Percentiles rank a stretch among this genome's conserved stretches.
Conservation (phyloP, 495 filamentous ascomycete genomes). For the Penicillium samsonianum region DNA sequence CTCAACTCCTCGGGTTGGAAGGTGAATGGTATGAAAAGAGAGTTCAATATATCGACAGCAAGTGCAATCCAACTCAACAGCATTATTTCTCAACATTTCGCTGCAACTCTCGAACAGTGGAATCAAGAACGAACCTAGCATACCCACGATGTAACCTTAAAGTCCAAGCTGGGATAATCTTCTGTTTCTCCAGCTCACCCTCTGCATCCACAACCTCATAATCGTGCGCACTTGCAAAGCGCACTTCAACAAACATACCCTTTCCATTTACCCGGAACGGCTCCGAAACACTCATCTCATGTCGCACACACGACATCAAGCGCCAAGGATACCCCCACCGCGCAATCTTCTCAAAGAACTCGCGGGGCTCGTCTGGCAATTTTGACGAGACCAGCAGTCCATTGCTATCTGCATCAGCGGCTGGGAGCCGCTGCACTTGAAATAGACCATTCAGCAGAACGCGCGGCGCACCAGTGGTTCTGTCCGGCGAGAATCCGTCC, state of each 20-base stretch:
- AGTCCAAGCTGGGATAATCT: conserved; percentile 32
- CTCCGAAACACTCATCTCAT: conserved; percentile 38
- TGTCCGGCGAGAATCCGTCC: conserved; percentile 13
- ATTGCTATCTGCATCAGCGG: conserved; percentile 12
- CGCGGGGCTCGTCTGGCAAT: conserved; percentile 23
- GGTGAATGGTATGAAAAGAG: neutral
- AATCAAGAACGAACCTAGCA: conserved; percentile 31
- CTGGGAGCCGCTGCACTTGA: conserved; percentile 20
- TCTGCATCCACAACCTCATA: conserved; percentile 33
- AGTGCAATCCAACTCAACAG: neutral
- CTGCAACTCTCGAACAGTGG: conserved; percentile 24
- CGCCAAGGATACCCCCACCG: conserved; percentile 41
- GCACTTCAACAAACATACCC: conserved; percentile 29
- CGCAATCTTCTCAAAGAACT: conserved; percentile 35
- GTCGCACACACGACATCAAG: conserved; percentile 35
- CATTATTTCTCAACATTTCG: neutral
- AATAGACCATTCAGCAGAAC: conserved; percentile 26
- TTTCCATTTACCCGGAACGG: conserved; percentile 21
- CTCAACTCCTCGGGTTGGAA: neutral
- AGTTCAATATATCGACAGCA: no score
- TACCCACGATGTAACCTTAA: conserved; percentile 35
- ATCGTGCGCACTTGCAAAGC: conserved; percentile 35
- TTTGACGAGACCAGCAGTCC: conserved; percentile 32
- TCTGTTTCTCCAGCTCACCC: conserved; percentile 23
- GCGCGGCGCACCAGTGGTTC: conserved; percentile 12